A percentile compares a stretch with the other conserved stretches of the same genome.
These are phyloP conservation scores for Ceratocystis cacaofunesta DNA, from an alignment of 2,329 filamentous ascomycete genomes.

Conservation along the genomic window DNA sequence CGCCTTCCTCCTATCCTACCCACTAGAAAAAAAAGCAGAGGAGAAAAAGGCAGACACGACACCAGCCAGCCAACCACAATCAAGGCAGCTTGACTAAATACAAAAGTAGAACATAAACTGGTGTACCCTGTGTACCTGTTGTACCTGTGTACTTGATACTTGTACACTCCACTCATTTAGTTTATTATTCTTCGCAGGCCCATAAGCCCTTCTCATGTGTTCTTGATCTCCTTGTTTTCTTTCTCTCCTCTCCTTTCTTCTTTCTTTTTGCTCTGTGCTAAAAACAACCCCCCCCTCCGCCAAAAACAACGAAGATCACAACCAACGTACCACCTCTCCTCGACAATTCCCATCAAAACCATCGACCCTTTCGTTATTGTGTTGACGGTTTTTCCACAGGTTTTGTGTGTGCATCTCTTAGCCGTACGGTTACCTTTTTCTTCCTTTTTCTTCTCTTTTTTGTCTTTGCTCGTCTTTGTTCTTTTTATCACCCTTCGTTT, in stretches of 20 bases:
- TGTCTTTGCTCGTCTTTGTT: slow-evolving; percentile 3
- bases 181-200: slow-evolving; percentile 6
- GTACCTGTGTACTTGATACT: slow-evolving; percentile 6
- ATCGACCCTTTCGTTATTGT: slow-evolving; percentile 9
- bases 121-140: neutral
- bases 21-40: slow-evolving; percentile 3
- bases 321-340: slow-evolving; percentile 16
- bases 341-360: slow-evolving; percentile 13
- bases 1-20: slow-evolving; percentile 5
- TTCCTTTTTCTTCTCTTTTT: slow-evolving; percentile 7
- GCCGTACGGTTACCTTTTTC: slow-evolving; percentile 5
- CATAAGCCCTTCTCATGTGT: slow-evolving; percentile 3
- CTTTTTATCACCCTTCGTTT: neutral
- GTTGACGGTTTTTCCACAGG: slow-evolving; percentile 13
- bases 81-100: neutral
- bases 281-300: neutral
- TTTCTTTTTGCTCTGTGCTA: neutral
- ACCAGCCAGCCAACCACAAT: neutral
- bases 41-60: slow-evolving; percentile 1
- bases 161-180: slow-evolving; percentile 3
- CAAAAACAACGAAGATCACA: slow-evolving; percentile 14
- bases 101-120: neutral
- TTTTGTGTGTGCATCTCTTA: slow-evolving; percentile 16
- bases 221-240: slow-evolving; percentile 8
- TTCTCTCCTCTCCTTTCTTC: neutral